Conservation (phyloP, 768 basidiomycete species). For the Albatrellus ellisii region DNA sequence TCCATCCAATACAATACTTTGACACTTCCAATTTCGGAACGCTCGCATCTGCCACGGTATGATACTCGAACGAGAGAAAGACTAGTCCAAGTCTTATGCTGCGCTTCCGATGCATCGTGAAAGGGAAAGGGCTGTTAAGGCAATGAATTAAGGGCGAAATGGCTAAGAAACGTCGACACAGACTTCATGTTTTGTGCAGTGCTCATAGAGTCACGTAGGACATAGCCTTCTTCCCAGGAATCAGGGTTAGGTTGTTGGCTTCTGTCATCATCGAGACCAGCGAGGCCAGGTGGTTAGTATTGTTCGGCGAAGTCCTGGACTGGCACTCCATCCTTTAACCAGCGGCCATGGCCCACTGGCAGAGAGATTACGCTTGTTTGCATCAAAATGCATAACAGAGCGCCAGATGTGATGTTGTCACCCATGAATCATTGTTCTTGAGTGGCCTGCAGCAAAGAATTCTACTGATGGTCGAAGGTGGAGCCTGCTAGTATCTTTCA, state of each 20-base stretch:
- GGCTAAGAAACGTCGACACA: constrained; percentile 49
- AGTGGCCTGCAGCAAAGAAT: constrained; percentile 42
- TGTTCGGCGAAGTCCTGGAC: constrained; percentile 15
- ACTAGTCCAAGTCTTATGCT: constrained; percentile 45
- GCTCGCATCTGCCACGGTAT: constrained; percentile 39
- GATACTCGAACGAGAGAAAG: constrained; percentile 60
- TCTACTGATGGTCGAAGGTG: constrained; percentile 42
- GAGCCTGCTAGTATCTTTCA: constrained; percentile 25
- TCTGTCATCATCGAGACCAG: constrained; percentile 56
- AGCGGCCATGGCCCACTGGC: constrained; percentile 61
- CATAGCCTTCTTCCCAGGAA: constrained; percentile 69
- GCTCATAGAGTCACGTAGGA: constrained; percentile 30
- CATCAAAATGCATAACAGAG: constrained; percentile 49
- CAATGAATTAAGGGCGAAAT: constrained; percentile 54
- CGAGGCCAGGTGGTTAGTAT: constrained; percentile 6
- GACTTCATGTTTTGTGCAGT: constrained; percentile 18
- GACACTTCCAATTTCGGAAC: constrained; percentile 38
- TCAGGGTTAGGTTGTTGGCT: constrained; percentile 54
- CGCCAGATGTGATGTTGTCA: constrained; percentile 38
- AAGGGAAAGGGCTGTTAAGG: constrained; percentile 54
- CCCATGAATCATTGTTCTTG: constrained; percentile 49
- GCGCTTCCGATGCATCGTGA: constrained; percentile 45
- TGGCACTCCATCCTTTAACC: constrained; percentile 67
- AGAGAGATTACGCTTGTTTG: constrained; percentile 54
- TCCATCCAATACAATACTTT: constrained; percentile 51